These are phyloP conservation scores for Bacidia rubella DNA, from an alignment of 495 filamentous ascomycete species.

Conservation along the genomic window DNA sequence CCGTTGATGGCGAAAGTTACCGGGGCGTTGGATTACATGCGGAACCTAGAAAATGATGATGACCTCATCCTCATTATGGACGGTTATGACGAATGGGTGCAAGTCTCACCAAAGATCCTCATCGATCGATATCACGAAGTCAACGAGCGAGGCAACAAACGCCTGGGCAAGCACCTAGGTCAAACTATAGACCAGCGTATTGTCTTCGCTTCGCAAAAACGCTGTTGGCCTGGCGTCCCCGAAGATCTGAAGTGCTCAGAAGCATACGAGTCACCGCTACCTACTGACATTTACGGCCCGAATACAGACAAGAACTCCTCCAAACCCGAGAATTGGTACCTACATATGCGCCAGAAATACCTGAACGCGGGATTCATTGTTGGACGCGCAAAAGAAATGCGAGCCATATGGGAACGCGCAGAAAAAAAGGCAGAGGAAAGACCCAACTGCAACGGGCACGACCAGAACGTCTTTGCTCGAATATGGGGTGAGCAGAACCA, in stretches of 20 bases:
- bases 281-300: conserved; percentile 1
- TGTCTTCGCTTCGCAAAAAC: conserved; percentile 3
- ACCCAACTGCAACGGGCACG: conserved; percentile 6
- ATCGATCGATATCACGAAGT: conserved; percentile 8
- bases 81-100: conserved; percentile 9
- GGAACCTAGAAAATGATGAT: conserved; percentile 1
- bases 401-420: conserved; percentile 3
- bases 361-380: conserved; percentile 8
- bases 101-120: conserved; percentile 2
- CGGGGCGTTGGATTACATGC: conserved; percentile 2
- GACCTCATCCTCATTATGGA: conserved; percentile 5
- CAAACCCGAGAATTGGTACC: background rate
- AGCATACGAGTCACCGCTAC: conserved; percentile 3
- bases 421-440: background rate
- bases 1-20: conserved; percentile 6
- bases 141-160: background rate
- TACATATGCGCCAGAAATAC: conserved; percentile 1
- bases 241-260: conserved; percentile 1
- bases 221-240: conserved; percentile 1
- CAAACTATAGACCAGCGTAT: background rate
- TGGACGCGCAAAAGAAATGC: conserved; percentile 8
- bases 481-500: conserved; percentile 8
- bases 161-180: background rate
- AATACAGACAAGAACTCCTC: background rate
- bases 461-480: conserved; percentile 6